Evolutionary conservation across 1,139 yeast species (phyloP), one percentile per base, ranked within the genome.

Genomic region (Sugiyamaella neomexicana): DNA sequence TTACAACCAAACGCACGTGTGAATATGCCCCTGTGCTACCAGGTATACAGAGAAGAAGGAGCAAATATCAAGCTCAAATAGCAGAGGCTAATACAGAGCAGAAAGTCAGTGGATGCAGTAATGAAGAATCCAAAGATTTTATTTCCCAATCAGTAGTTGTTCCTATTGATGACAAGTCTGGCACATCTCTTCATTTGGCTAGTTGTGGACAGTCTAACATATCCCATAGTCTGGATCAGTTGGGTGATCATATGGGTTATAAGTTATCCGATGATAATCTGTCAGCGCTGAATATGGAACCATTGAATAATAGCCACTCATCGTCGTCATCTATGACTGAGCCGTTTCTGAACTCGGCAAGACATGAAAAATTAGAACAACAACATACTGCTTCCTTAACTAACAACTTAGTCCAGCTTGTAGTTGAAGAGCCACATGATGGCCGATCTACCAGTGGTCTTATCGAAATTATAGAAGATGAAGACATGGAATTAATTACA

Each of bases 11-110:
- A 3, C 44, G 52, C 6, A 31, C 9, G 2, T 53, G 55, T 25
- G 50, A 43, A 31, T 53, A 53, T 34, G 23, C 44, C 15, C 42
- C 51, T 17, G 52, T 46, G 13, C 44, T 46, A 5, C 52, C 52
- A 6, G 45, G 34, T 8, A 53, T 42, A 12, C 51, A 45, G 8
- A 43, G 55, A 15, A 45, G 46, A 16, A 42, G 52, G 27, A 34
- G 52, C 23, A 48, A 49, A 29, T 23, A 15, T 9, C 25, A 13
- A 3, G 45, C 34, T 13, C 9, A 15, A 25, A 34, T 49, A 15
- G 52, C 52, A 7, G 52, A 49, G 23, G 13, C 44, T n/a, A 34
- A 13, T 34, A 4, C 3, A 20, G 29, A 20, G 25, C 25, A 38
- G 12, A 16, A 2, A 4, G 15, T 2, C n/a, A 43, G 46, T 43